phyloP scores from a whole-genome alignment of 257 asterid genomes.

The Knoxia roxburghii region DNA sequence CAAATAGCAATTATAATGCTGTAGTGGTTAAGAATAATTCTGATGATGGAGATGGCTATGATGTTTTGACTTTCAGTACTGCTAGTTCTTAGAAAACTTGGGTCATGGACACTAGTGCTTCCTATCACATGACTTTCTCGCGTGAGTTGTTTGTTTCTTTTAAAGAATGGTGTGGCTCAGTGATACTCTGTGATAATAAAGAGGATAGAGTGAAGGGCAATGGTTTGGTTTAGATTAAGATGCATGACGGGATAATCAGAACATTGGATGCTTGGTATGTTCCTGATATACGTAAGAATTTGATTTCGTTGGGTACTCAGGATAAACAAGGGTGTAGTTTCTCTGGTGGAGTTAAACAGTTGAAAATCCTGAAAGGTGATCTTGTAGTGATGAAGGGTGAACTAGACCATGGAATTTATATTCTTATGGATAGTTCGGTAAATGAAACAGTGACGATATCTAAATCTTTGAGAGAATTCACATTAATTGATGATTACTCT shows the following conservation, averaged over 20 bases:
- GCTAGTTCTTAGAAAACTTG: no score
- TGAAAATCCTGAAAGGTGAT: neutral
- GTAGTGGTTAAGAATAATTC: no score
- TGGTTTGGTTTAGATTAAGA: neutral
- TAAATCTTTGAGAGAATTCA: no score
- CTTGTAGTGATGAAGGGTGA: neutral
- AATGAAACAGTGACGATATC: no score
- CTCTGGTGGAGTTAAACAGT: neutral
- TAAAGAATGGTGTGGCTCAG: neutral
- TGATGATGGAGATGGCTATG: no score
- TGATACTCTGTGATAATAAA: neutral
- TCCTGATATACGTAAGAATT: constrained; percentile 2
- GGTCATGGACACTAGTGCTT: no score
- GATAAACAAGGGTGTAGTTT: neutral
- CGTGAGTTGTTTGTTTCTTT: neutral
- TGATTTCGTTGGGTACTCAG: neutral
- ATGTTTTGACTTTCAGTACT: no score
- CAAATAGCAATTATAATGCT: no score
- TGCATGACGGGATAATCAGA: neutral
- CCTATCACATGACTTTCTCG: neutral
- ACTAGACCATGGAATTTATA: neutral
- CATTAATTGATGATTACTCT: no score
- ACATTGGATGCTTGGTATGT: neutral
- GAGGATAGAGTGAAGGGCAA: neutral
- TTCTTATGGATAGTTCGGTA: no score